Percentiles rank a stretch among this genome's conserved stretches.
Evolutionary conservation across 2,329 filamentous ascomycete species (phyloP).

Genomic region (Xylaria sp.): DNA sequence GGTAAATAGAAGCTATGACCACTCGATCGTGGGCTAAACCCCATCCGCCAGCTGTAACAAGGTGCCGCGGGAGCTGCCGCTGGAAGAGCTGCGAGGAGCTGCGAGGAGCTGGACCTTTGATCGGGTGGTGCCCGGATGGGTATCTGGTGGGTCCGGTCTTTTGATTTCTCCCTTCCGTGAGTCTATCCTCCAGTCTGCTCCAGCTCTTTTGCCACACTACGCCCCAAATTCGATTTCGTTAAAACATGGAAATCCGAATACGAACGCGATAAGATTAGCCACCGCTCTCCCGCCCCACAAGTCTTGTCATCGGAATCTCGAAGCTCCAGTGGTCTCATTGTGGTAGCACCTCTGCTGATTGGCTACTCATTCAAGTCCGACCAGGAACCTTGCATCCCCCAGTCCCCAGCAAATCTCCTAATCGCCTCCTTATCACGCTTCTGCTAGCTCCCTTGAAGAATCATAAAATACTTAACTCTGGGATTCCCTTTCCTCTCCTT

Average conservation of each 20-base stretch:
- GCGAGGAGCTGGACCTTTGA: not conserved
- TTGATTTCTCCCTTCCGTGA: conserved; percentile 17
- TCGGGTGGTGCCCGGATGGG: not conserved
- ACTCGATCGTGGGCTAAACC: not conserved
- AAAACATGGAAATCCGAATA: conserved; percentile 35
- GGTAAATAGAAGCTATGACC: conserved; percentile 29
- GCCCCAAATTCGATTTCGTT: conserved; percentile 2
- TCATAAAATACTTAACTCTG: conserved; percentile 23
- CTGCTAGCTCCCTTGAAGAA: conserved; percentile 13
- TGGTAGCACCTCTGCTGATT: conserved; percentile 48
- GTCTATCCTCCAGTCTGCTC: not conserved
- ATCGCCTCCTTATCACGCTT: conserved; percentile 43
- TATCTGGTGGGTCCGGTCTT: not conserved
- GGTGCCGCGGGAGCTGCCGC: conserved; percentile 3
- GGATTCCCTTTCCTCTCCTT: conserved; percentile 12
- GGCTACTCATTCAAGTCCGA: conserved; percentile 26
- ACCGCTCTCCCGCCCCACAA: conserved; percentile 21
- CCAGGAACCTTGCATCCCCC: conserved; percentile 39
- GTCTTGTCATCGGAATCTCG: conserved; percentile 39
- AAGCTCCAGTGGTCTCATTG: conserved; percentile 49
- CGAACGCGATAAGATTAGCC: conserved; percentile 37
- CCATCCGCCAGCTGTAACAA: not conserved
- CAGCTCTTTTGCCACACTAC: conserved; percentile 15
- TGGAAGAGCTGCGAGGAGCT: not conserved
- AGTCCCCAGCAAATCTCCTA: conserved; percentile 37